Percentiles rank a stretch among this genome's conserved stretches.
Evolutionary conservation across 352 stramenopile species (phyloP).

Genomic region (Phytophthora litchii): DNA sequence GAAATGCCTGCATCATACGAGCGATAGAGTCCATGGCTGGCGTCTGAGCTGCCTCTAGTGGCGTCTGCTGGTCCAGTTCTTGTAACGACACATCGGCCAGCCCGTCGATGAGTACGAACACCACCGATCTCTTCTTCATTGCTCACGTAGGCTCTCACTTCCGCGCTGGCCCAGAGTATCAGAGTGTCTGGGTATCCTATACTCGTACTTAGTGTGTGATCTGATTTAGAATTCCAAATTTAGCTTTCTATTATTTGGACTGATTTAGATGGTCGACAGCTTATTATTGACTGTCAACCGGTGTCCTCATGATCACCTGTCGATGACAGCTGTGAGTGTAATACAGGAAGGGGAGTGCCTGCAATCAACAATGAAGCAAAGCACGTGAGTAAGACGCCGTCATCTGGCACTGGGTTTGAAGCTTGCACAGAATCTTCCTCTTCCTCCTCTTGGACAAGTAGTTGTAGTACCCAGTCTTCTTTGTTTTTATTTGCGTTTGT

Average conservation of each 20-base stretch:
- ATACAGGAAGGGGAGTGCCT: not conserved
- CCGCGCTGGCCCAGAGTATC: not conserved
- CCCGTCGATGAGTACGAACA: slow-evolving; percentile 90
- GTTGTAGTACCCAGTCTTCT: slow-evolving; percentile 42
- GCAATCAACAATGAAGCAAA: slow-evolving; percentile 11
- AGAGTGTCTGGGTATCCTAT: slow-evolving; percentile 9
- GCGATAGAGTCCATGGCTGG: slow-evolving; percentile 88
- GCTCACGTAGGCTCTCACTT: slow-evolving; percentile 2
- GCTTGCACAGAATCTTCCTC: slow-evolving; percentile 33
- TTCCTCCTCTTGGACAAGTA: slow-evolving; percentile 40
- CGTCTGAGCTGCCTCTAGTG: slow-evolving; percentile 70
- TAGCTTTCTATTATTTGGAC: not conserved
- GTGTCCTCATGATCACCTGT: not conserved
- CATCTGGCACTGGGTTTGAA: slow-evolving; percentile 19
- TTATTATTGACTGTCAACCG: too few species aligned
- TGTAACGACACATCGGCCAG: slow-evolving; percentile 78
- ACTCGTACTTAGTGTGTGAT: slow-evolving; percentile 10
- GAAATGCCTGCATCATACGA: slow-evolving; percentile 40
- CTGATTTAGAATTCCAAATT: slow-evolving; percentile 4
- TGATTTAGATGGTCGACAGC: not conserved
- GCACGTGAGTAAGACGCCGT: slow-evolving; percentile 2
- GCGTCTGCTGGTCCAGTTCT: slow-evolving; percentile 58
- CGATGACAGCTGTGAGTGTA: not conserved
- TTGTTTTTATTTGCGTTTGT: slow-evolving; percentile 55
- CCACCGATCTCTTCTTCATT: slow-evolving; percentile 60